Base-by-base conservation (phyloP, 441 rosid species). In the Bocquillonia castaneifolia region DNA sequence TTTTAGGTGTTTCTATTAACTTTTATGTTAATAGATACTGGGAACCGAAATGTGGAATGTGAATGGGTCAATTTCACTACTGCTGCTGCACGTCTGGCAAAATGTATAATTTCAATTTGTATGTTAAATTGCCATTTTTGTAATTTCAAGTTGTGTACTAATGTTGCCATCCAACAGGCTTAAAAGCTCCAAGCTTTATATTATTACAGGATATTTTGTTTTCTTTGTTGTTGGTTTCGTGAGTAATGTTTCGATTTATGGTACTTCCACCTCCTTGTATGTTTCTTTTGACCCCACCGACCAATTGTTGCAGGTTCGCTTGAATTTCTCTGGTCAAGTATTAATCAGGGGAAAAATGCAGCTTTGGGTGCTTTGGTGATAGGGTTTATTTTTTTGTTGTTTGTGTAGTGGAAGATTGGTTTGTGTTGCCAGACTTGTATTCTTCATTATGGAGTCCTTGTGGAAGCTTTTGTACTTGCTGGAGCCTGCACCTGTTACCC, bases 401-500 rank as follows among this genome's bases (percentile, higher is more conserved):
- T 74, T 68, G n/a, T 59, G 63, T n/a, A 55, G 22, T 62, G 45
- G 22, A 62, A 72, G 67, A 52, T 61, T 29, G 64, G 28, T 12
- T 73, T 57, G 70, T 55, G 60, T 54, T 13, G 28, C 63, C 36
- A 72, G 72, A 76, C 15, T 67, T 57, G 67, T 59, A 59, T 50
- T 55, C 42, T 68, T 68, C 42, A 63, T 63, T 37, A 93, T 91
- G 98, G 97, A 93, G 75, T 59, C 93, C 26, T 68, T 91, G 71
- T 93, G 97, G 98, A 86, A 79, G 63, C 96, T 91, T 53, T 71
- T 91, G 45, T 84, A 83, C 78, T 78, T 93, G 69, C 66, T 93
- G 82, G 97, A 91, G 81, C 98, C 98, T 73, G 92, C 97, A 1
- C 96, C 98, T 1, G 75, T 83, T 67, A 86, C 95, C 10, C 93